Evolutionary conservation across 2,329 filamentous ascomycete species (phyloP), one percentile per base, ranked within the genome.

Genomic region (Aspergillus felis): DNA sequence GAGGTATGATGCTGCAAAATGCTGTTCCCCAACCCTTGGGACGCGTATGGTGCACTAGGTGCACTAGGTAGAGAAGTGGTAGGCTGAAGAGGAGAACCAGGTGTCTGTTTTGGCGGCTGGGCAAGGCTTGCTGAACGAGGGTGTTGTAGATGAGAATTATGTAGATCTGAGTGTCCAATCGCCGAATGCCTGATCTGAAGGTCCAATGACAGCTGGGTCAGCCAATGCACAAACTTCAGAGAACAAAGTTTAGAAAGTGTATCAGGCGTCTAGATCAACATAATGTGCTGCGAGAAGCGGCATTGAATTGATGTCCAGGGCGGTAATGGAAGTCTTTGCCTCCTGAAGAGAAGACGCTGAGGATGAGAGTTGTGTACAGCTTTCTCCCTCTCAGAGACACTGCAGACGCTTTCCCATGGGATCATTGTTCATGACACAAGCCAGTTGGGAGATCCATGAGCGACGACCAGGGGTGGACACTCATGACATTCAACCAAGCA

Each of bases 81-180:
- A 79, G 66, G 84, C 82, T 67, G 88, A 80, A 64, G 86, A 82
- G 78, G 90, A 85, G 64, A 84, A 77, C 59, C 86, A 85, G 63
- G 87, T 48, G 57, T 59, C 48, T 68, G 71, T 35, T 70, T 73
- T 47, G 68, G 66, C 24, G 66, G 64, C 22, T 70, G 70, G 22
- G 63, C 48, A 58, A 72, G 60, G 56, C 60, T 61, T 54, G 61
- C 57, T 58, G 70, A 59, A 47, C 69, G 67, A 35, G 66, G 66
- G 59, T 73, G 67, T 38, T 71, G 66, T 48, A 68, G 64, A 55
- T 71, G 69, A 54, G 65, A 60, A 51, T 67, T 68, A 27, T 69
- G 68, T 49, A 71, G 66, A 54, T 66, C 64, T 54, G 66, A 66
- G 55, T 71, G 72, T 25, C 60, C 64, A 58, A 68, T 61, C 57